Evolutionary conservation across 805 yeast species (phyloP), one percentile per base, ranked within the genome.

Genomic region (Saccharomycopsis fodiens): DNA sequence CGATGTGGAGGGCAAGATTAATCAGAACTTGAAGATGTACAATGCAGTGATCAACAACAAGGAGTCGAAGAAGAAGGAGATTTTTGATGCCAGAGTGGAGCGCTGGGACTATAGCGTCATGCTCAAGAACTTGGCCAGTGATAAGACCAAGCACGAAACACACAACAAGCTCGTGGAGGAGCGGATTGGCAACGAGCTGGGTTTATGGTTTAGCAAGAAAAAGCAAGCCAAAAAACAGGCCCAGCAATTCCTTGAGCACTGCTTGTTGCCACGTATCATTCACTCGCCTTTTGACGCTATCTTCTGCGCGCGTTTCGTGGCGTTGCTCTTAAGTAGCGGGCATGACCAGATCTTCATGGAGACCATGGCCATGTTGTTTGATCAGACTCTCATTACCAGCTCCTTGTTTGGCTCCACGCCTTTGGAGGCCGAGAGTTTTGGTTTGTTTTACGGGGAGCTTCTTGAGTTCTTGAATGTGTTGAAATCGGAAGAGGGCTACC

Each of bases 271-370:
- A 8, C 69, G 97, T 52, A 72, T 80, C 3, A 60, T 82, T 2
- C 87, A 82, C 52, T 85, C 96, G 0, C 78, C 94, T 0, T 74
- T 81, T 51, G 97, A 88, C 64, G 95, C 96, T 0, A 67, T 83
- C 0, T 89, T 66, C 57, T 62, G 79, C 30, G 76, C 84, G 0
- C 68, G 70, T 45, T 85, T 88, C 56, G 51, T 87, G 6, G 70
- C 76, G 46, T 63, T 68, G 37, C 54, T 79, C 16, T 76, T 79
- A 45, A 58, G 63, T 0, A 50, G 60, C 0, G 69, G 69, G 2
- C 64, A 65, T 16, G 54, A 61, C 7, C 64, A 72, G 17, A 67
- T 67, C 37, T 59, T 79, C 2, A 48, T 73, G 19, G 50, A 51
- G 4, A 51, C 74, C 2, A 57, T 76, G 23, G 69, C 76, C 31